These are phyloP conservation scores for Termitomyces sp. DNA, from an alignment of 1,284 basidiomycete species.

Conservation along the genomic window DNA sequence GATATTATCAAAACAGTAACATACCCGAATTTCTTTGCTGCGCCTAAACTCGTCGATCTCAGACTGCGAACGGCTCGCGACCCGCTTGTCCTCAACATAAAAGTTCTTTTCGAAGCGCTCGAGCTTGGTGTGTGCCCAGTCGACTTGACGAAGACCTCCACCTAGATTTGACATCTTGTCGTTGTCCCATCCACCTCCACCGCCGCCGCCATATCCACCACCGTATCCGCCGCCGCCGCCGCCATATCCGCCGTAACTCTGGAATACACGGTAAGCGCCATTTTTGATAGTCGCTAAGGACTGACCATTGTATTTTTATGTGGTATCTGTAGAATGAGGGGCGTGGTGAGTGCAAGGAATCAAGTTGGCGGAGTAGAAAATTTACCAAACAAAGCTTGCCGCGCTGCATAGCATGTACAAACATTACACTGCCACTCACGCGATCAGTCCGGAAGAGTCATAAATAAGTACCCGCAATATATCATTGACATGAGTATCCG, in stretches of 20 bases:
- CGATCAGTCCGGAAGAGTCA: neutral
- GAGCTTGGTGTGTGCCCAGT: conserved; percentile 77
- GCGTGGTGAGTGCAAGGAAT: conserved; percentile 20
- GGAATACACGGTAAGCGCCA: conserved; percentile 3
- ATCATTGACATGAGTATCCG: conserved; percentile 4
- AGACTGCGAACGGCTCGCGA: conserved; percentile 72
- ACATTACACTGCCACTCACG: conserved; percentile 15
- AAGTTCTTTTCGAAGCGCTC: conserved; percentile 95
- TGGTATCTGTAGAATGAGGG: conserved; percentile 10
- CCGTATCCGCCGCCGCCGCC: conserved; percentile 22
- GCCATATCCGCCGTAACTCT: conserved; percentile 40
- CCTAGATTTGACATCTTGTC: conserved; percentile 87
- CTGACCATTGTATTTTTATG: conserved; percentile 38
- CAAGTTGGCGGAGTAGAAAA: conserved; percentile 16
- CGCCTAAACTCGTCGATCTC: conserved; percentile 88
- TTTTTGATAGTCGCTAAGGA: conserved; percentile 1
- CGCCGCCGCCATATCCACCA: conserved; percentile 11
- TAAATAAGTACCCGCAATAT: neutral
- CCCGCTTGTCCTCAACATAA: conserved; percentile 90
- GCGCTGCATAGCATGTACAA: conserved; percentile 13
- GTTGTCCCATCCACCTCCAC: conserved; percentile 43
- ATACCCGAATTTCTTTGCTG: conserved; percentile 83
- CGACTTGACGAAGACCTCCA: conserved; percentile 75
- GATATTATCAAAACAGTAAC: conserved; percentile 1
- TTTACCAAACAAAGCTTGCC: conserved; percentile 16